A percentile compares a stretch with the other conserved stretches of the same genome.
Evolutionary conservation across 495 filamentous ascomycete genomes (phyloP).

Genomic region (Articulospora tetracladia): DNA sequence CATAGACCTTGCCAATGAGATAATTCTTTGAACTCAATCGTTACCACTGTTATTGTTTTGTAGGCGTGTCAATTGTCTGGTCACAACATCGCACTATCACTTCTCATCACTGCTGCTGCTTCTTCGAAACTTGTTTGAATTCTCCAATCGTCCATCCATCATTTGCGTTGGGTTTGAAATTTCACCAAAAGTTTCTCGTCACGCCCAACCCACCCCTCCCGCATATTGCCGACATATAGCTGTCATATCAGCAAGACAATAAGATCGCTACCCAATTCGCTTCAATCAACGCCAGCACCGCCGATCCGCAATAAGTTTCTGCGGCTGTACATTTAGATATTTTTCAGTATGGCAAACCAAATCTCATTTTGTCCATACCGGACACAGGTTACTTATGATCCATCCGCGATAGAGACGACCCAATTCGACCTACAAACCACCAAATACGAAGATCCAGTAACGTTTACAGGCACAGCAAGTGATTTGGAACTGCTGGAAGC

Average conservation of each 20-base stretch:
- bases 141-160: constrained; percentile 6
- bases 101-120: not conserved
- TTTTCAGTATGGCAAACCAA: constrained; percentile 23
- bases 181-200: constrained; percentile 4
- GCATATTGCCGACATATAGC: constrained; percentile 19
- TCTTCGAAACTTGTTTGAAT: not conserved
- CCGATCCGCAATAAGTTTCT: not conserved
- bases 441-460: constrained; percentile 11
- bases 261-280: constrained; percentile 20
- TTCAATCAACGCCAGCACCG: not conserved
- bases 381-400: constrained; percentile 16
- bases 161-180: constrained; percentile 8
- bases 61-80: constrained; percentile 14
- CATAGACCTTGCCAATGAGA: constrained; percentile 27
- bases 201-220: constrained; percentile 9
- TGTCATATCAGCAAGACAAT: constrained; percentile 22
- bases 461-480: constrained; percentile 13
- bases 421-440: constrained; percentile 3
- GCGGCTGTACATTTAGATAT: not conserved
- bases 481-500: constrained; percentile 17
- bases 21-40: constrained; percentile 27
- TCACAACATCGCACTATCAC: constrained; percentile 3
- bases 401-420: constrained; percentile 16
- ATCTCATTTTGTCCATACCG: constrained; percentile 24
- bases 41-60: constrained; percentile 18